Evolutionary conservation across 2,329 filamentous ascomycete species (phyloP).

Genomic region (Trichoderma afroharzianum): DNA sequence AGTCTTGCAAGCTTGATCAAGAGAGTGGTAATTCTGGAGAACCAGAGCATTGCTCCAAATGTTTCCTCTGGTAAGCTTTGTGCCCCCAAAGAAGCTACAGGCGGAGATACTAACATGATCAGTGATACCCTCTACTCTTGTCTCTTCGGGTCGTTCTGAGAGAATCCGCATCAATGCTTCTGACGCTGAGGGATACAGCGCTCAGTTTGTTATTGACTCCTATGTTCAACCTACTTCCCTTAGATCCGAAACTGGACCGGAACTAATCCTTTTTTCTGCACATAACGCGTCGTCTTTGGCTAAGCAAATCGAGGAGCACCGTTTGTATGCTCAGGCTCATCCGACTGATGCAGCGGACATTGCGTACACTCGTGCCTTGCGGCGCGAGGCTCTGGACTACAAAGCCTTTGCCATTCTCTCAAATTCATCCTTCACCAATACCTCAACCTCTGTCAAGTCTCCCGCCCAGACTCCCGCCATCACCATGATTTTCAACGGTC

Average conservation of each 20-base stretch:
- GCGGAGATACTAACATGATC: too few relatives aligned
- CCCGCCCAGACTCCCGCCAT: not conserved
- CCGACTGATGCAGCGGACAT: conserved; percentile 11
- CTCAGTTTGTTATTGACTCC: conserved; percentile 27
- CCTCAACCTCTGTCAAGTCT: not conserved
- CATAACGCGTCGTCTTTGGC: not conserved
- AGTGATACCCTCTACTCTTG: too few relatives aligned
- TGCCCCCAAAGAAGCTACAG: too few relatives aligned
- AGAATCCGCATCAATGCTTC: conserved; percentile 32
- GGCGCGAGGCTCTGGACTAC: not conserved
- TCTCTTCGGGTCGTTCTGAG: too few relatives aligned
- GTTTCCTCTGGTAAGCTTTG: too few relatives aligned
- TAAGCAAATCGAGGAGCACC: conserved; percentile 9
- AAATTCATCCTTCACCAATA: not conserved
- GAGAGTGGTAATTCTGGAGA: conserved; percentile 28
- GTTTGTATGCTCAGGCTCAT: conserved; percentile 30
- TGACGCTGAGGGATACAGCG: conserved; percentile 37
- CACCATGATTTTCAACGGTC: conserved; percentile 40
- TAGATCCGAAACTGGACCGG: not conserved
- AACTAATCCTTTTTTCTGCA: conserved; percentile 16
- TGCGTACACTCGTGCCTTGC: conserved; percentile 6
- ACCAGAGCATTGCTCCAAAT: conserved; percentile 26
- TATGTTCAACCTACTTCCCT: not conserved
- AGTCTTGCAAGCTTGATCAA: conserved; percentile 32
- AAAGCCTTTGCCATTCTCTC: conserved; percentile 19